Conservation (phyloP, 441 rosid genomes). For the Monsonia emarginata region DNA sequence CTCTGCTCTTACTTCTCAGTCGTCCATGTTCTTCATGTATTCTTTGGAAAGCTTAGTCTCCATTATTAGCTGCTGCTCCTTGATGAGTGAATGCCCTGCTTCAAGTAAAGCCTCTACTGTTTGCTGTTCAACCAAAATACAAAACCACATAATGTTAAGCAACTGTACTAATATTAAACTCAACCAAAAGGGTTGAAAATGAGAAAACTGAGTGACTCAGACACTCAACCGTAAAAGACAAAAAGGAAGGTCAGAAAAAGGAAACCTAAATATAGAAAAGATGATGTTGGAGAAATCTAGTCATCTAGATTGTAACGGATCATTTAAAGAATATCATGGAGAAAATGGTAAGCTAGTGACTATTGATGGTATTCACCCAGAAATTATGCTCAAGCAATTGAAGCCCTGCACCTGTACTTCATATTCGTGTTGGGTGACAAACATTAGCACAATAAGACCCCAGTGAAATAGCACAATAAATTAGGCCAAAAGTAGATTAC, state of each 20-base stretch:
- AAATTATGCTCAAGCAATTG: too few species aligned
- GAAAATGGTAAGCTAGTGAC: neutral
- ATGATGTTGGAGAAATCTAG: neutral
- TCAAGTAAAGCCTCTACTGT: constrained; percentile 78
- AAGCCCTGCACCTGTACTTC: too few species aligned
- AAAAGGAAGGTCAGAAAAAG: neutral
- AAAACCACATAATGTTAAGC: neutral
- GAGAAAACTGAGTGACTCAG: neutral
- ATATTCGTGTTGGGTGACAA: too few species aligned
- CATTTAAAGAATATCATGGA: neutral
- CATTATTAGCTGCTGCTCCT: constrained; percentile 69
- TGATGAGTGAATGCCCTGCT: constrained; percentile 69
- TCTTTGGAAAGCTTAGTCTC: constrained; percentile 80
- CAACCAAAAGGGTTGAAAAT: neutral
- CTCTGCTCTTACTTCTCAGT: constrained; percentile 18
- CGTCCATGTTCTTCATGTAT: constrained; percentile 84
- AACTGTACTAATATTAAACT: too few species aligned
- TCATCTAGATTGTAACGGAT: neutral
- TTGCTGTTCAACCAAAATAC: constrained; percentile 50
- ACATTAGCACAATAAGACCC: too few species aligned
- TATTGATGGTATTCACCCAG: too few species aligned
- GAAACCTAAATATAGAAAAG: neutral
- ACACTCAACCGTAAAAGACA: neutral
- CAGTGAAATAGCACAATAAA: too few species aligned
- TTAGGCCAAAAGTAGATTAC: too few species aligned